Base-by-base conservation (phyloP, 1,284 basidiomycete genomes). In the Ustilago crameri region DNA sequence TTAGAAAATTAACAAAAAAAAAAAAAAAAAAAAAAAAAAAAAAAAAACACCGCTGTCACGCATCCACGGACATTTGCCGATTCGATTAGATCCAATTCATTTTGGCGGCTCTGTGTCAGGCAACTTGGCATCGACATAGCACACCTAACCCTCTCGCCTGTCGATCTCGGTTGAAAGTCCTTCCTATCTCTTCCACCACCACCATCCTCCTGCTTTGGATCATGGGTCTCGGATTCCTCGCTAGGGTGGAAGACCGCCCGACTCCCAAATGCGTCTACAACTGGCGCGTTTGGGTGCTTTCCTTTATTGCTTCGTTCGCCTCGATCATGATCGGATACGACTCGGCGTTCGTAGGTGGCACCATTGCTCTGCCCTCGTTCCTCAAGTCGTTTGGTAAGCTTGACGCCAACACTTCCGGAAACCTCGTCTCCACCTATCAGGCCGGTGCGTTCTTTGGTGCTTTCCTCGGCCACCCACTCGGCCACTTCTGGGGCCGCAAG, bases 231-330 rank as follows among this genome's bases (percentile, higher is more conserved):
- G n/a, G n/a, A n/a, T n/a, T 30, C 12, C 34, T 76, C n/a, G 49
- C 26, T 5, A 23, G 61, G 14, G 57, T 67, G 14, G 86, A 86
- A 58, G 85, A 86, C 73, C 69, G 86, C 2, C 85, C 85, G 2
- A 86, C 85, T n/a, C 85, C 86, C 7, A 71, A 72, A 49, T 82
- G 85, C 45, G 85, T 88, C 22, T 87, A 88, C 84, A 87, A 87
- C 74, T 85, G 83, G 83, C 83, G 85, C 22, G 83, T 87, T 0
- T 87, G 86, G 61, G 51, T 78, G 12, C 83, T 85, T 35, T 84
- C 86, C 5, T 74, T 84, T 50, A 74, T 84, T 23, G 84, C 84
- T 14, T 81, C 85, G 5, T 85, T 84, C 52, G 86, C 84, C 8
- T 84, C 85, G 22, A 80, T 84, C 32, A 85, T 85, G 78, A 86